Evolutionary conservation across 2,329 filamentous ascomycete genomes (phyloP).

Genomic region (Neonectria sp.): DNA sequence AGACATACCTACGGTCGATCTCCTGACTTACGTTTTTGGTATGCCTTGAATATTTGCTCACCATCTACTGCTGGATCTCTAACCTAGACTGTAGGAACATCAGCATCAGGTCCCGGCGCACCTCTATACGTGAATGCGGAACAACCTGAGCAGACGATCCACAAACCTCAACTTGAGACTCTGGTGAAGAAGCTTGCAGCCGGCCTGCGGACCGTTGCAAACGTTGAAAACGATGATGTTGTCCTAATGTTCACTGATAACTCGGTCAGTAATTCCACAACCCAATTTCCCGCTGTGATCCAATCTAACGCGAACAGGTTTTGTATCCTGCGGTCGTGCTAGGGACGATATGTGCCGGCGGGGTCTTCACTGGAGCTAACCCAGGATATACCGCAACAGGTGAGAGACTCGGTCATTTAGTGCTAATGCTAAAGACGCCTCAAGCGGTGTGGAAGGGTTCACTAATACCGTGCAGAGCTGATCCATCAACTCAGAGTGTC

Average conservation of each 20-base stretch:
- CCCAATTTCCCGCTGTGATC: background rate
- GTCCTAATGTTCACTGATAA: conserved; percentile 18
- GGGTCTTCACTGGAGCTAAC: conserved; percentile 24
- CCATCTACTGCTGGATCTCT: background rate
- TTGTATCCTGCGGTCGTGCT: conserved; percentile 15
- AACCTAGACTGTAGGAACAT: background rate
- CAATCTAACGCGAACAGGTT: background rate
- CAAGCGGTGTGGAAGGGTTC: background rate
- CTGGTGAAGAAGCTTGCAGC: conserved; percentile 7
- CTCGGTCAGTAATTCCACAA: background rate
- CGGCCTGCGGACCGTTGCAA: background rate
- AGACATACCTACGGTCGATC: conserved; percentile 9
- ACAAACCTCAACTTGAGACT: conserved; percentile 1
- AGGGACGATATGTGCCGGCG: conserved; percentile 10
- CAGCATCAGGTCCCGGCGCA: background rate
- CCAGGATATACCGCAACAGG: conserved; percentile 12
- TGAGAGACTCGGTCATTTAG: background rate
- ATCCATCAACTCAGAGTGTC: conserved; percentile 16
- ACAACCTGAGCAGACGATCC: background rate
- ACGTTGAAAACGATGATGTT: conserved; percentile 12
- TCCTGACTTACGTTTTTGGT: conserved; percentile 18
- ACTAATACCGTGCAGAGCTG: conserved; percentile 10
- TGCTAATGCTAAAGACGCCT: accelerated
- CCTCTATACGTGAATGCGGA: background rate
- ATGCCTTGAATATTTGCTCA: background rate